Evolutionary conservation across 495 filamentous ascomycete genomes (phyloP), one percentile per base, ranked within the genome.

Genomic region (Penicillium odoratum): DNA sequence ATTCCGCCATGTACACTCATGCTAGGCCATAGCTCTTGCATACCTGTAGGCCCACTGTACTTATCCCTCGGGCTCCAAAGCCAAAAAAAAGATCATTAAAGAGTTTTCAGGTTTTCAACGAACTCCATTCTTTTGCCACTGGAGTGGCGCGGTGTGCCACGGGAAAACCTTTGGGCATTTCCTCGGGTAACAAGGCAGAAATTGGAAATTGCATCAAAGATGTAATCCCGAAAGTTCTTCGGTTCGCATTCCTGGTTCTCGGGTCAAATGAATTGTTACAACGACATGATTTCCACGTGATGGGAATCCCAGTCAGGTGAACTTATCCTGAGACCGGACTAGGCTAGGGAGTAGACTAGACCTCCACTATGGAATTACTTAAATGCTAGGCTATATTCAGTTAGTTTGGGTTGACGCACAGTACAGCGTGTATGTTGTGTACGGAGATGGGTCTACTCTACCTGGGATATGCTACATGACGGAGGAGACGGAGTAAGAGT

Each of bases 61-160:
- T 38, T 38, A 11, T 33, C 34, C 34, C 9, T 38, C 13, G 38
- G 38, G 38, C 38, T 40, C 15, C 38, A 40, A 40, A 4, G 7
- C 34, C 34, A 40, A 7, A 33, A 21, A 21, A 21, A 21, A 21
- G 2, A 1, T 36, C 9, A 36, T 40, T 16, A 7, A 40, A 40
- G 13, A 4, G 6, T 10, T 21, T 25, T 6, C 3, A 15, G 25
- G 18, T 47, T 28, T 28, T 26, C 11, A 26, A 47, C 26, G 45
- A 48, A 48, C 46, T 29, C 46, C 46, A 28, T 28, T 47, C 46
- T 48, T 48, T 48, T 33, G 46, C 46, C 46, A 48, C 46, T 48
- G 5, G 46, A 28, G 46, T 48, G 46, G 46, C 46, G 46, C 26
- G 46, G 46, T 30, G 28, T 48, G 46, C 46, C 26, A 46, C 25